phyloP scores from a whole-genome alignment of 2,329 filamentous ascomycete species.

The Xylaria sp. region DNA sequence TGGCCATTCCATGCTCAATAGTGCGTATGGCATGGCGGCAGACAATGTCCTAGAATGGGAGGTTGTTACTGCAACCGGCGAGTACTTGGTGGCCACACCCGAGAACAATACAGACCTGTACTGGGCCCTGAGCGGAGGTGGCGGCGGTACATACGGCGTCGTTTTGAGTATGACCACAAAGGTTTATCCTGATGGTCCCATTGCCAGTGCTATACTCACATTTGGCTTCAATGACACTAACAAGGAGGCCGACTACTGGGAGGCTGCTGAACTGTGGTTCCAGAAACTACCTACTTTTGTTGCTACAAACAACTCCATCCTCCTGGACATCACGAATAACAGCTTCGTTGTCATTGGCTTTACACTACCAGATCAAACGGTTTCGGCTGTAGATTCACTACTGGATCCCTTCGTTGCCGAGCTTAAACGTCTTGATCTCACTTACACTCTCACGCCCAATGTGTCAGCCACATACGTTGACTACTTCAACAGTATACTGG shows the following conservation, averaged over 20 bases:
- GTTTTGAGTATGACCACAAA: conserved; percentile 39
- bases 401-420: not conserved
- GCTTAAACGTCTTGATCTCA: not conserved
- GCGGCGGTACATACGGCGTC: conserved; percentile 55
- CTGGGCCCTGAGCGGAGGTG: conserved; percentile 59
- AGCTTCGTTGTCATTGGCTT: conserved; percentile 1
- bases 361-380: not conserved
- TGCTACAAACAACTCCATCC: not conserved
- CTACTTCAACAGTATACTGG: conserved; percentile 13
- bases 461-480: conserved; percentile 11
- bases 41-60: conserved; percentile 59
- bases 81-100: conserved; percentile 53
- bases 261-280: conserved; percentile 8
- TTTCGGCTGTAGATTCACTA: not conserved
- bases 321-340: not conserved
- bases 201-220: not conserved
- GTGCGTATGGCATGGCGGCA: conserved; percentile 57
- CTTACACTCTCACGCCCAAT: conserved; percentile 20
- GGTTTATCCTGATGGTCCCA: conserved; percentile 1
- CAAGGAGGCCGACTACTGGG: conserved; percentile 5
- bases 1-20: conserved; percentile 61
- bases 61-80: conserved; percentile 57
- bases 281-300: not conserved
- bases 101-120: conserved; percentile 57
- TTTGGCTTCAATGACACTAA: not conserved